These are phyloP conservation scores for Cryptosporidium baileyi DNA, from an alignment of 169 alveolate species.

Conservation along the genomic window DNA sequence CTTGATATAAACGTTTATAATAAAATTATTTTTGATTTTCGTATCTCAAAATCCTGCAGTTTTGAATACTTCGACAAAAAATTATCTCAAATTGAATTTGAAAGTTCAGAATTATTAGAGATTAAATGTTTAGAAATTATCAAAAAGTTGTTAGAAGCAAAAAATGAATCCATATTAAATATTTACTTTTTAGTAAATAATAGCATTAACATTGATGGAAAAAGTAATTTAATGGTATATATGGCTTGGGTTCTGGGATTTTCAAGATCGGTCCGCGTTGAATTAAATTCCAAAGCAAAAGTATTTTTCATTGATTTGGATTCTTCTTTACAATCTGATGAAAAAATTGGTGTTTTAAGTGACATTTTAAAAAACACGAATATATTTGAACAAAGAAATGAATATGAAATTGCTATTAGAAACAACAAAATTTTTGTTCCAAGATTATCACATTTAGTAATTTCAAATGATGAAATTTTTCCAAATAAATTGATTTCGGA, in stretches of 20 bases:
- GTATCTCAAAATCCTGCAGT: background rate
- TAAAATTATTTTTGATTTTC: background rate
- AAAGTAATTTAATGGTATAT: background rate
- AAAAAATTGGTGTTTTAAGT: background rate
- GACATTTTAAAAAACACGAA: background rate
- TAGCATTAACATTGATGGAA: background rate
- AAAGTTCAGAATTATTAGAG: background rate
- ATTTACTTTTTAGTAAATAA: background rate
- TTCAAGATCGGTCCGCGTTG: constrained; percentile 40
- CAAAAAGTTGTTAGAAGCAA: background rate
- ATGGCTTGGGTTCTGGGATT: constrained; percentile 66
- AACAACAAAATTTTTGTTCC: constrained; percentile 27
- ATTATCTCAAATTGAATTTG: background rate
- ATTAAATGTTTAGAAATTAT: background rate
- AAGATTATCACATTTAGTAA: background rate
- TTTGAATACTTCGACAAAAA: background rate
- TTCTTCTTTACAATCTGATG: background rate
- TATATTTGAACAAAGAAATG: background rate
- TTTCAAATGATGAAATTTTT: background rate
- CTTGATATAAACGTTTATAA: background rate
- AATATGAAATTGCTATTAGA: constrained; percentile 21
- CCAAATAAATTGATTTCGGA: background rate
- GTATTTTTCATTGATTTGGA: constrained; percentile 12
- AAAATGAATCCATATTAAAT: background rate
- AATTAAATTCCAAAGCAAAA: background rate